Evolutionary conservation across 768 basidiomycete genomes (phyloP).

Genomic region (Boletus sensibilis): DNA sequence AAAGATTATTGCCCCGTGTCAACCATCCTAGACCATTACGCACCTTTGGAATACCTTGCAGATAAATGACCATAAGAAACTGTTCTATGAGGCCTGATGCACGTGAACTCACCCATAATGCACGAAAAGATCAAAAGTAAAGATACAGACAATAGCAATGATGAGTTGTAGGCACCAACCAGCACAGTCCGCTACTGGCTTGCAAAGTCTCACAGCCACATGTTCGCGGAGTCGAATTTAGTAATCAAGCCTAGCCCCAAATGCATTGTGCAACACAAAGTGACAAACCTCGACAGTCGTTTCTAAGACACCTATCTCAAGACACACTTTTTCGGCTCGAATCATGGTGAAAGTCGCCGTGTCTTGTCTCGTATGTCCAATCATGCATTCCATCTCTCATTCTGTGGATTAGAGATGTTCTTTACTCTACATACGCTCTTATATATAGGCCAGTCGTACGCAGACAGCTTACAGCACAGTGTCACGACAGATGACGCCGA

Average conservation of each 20-base stretch:
- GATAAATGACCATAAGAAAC: constrained; percentile 2
- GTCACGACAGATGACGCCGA: background rate
- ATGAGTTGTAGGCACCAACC: background rate
- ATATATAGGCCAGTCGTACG: background rate
- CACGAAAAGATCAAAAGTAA: constrained; percentile 5
- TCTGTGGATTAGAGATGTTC: background rate
- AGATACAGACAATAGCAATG: constrained; percentile 5
- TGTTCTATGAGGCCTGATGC: background rate
- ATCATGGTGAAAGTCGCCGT: background rate
- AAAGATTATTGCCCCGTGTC: constrained; percentile 7
- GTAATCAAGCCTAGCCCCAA: background rate
- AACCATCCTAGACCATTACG: constrained; percentile 14
- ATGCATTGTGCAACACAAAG: too few species aligned
- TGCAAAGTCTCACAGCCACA: constrained; percentile 17
- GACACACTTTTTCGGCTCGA: background rate
- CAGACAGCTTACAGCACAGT: background rate
- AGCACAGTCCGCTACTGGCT: background rate
- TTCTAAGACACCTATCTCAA: background rate
- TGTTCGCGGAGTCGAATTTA: background rate
- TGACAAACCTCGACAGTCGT: background rate
- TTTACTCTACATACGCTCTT: background rate
- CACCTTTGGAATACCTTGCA: constrained; percentile 65
- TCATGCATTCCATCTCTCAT: background rate
- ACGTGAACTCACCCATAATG: constrained; percentile 23
- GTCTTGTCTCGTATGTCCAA: background rate